Percentiles rank a stretch among this genome's conserved stretches.
Conservation (phyloP, 768 basidiomycete genomes). For the Hortiboletus flavorubellus region DNA sequence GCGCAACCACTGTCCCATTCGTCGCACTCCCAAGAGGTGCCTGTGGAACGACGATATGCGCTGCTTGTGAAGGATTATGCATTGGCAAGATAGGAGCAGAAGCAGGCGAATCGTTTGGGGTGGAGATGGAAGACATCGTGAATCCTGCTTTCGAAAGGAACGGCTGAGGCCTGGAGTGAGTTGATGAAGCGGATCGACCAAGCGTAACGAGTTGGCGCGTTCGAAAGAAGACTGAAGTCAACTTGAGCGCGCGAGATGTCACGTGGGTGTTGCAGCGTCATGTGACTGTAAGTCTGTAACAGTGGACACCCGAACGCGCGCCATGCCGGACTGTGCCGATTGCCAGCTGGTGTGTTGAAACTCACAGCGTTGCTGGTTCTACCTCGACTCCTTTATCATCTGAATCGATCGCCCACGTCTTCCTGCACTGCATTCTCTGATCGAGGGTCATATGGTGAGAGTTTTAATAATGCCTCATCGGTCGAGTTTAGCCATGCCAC, state of each 20-base stretch:
- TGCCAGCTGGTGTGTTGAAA: no score
- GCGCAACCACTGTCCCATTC: conserved; percentile 49
- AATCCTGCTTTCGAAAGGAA: neutral
- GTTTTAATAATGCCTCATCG: neutral
- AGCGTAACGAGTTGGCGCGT: conserved; percentile 7
- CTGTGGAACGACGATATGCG: conserved; percentile 72
- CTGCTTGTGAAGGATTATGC: conserved; percentile 81
- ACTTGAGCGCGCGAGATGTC: conserved; percentile 27
- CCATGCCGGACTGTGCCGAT: no score
- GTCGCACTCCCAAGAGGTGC: conserved; percentile 72
- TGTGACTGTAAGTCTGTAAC: conserved; percentile 3
- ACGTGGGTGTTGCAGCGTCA: conserved; percentile 21
- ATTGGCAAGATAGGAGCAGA: conserved; percentile 70
- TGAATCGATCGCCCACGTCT: neutral
- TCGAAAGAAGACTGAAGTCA: conserved; percentile 11
- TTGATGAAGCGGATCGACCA: conserved; percentile 1
- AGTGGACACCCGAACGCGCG: no score
- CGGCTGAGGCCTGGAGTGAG: neutral
- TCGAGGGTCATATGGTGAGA: neutral
- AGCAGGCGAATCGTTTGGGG: conserved; percentile 65
- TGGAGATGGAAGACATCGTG: conserved; percentile 53
- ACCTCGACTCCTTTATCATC: neutral
- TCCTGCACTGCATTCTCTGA: neutral
- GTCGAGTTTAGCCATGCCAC: neutral
- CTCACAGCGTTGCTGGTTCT: neutral